These are phyloP conservation scores for Fusarium sp. DNA, from an alignment of 2,329 filamentous ascomycete species.

Conservation along the genomic window DNA sequence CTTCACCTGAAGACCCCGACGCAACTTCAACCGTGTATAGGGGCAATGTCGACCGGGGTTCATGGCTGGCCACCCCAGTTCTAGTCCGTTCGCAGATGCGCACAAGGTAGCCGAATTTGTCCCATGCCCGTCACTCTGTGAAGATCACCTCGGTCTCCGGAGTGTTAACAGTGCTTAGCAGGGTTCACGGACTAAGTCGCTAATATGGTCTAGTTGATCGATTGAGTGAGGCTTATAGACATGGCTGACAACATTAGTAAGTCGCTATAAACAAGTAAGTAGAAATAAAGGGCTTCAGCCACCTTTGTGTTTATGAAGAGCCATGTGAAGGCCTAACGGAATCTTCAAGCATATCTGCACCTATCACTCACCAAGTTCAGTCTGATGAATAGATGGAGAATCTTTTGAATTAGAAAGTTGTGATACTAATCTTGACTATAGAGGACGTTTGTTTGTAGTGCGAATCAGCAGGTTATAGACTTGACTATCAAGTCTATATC, in stretches of 20 bases:
- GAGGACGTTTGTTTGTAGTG: too few relatives aligned
- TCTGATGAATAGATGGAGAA: slow-evolving; percentile 52
- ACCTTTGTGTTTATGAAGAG: too few relatives aligned
- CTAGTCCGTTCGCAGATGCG: slow-evolving; percentile 8
- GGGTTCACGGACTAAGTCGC: not conserved
- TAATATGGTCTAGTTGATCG: not conserved
- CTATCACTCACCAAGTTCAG: too few relatives aligned
- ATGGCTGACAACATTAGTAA: too few relatives aligned
- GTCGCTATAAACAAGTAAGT: too few relatives aligned
- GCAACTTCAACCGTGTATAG: slow-evolving; percentile 14
- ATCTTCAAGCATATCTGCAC: not conserved
- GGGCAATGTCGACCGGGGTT: slow-evolving; percentile 9
- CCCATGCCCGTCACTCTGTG: not conserved
- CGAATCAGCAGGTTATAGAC: too few relatives aligned
- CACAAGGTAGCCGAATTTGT: not conserved
- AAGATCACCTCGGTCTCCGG: slow-evolving; percentile 13
- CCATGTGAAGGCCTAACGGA: not conserved
- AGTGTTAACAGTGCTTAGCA: not conserved
- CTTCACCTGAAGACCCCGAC: slow-evolving; percentile 8
- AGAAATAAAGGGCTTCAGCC: too few relatives aligned
- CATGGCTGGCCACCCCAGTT: slow-evolving; percentile 5
- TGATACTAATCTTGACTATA: too few relatives aligned
- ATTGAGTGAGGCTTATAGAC: too few relatives aligned
- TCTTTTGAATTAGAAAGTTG: slow-evolving; percentile 41
- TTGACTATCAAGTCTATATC: too few relatives aligned